A percentile compares a stretch with the other conserved stretches of the same genome.
Evolutionary conservation across 192 early-diverging fungal species (phyloP).

Genomic region (Rhizoclosmatium sp.): DNA sequence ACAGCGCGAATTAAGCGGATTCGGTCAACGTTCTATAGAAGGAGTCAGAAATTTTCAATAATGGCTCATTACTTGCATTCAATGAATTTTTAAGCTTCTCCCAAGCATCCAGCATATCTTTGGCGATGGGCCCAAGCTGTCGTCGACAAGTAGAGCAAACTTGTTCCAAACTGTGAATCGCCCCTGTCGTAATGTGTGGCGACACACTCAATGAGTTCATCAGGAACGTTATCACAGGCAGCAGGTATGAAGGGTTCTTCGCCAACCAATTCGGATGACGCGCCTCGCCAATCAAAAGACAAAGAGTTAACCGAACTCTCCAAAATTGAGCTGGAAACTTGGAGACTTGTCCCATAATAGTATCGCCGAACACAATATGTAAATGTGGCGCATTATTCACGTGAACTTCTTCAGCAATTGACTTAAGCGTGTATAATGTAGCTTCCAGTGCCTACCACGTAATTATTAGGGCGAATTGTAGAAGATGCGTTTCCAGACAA

Average conservation of each 20-base stretch:
- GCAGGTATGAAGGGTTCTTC: conserved; percentile 35
- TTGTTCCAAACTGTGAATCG: conserved; percentile 28
- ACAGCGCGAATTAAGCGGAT: conserved; percentile 37
- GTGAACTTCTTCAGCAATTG: conserved; percentile 42
- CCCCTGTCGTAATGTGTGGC: conserved; percentile 26
- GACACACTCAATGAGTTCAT: conserved; percentile 19
- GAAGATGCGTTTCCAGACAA: neutral
- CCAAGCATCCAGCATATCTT: conserved; percentile 35
- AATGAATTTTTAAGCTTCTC: conserved; percentile 13
- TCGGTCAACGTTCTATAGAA: conserved; percentile 6
- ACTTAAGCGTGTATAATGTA: conserved; percentile 41
- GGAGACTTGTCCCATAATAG: conserved; percentile 33
- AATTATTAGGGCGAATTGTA: neutral
- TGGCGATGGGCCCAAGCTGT: conserved; percentile 34
- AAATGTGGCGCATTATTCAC: conserved; percentile 30
- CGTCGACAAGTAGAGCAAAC: conserved; percentile 39
- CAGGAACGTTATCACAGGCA: conserved; percentile 37
- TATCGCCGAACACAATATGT: conserved; percentile 37
- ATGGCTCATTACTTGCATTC: neutral
- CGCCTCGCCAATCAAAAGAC: conserved; percentile 34
- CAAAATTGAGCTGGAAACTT: conserved; percentile 11
- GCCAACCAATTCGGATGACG: conserved; percentile 44
- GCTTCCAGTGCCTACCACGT: conserved; percentile 40
- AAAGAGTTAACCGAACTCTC: conserved; percentile 25
- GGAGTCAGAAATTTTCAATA: neutral